Conservation (phyloP, 176 grass and related monocot species). For the Musa acuminata region DNA sequence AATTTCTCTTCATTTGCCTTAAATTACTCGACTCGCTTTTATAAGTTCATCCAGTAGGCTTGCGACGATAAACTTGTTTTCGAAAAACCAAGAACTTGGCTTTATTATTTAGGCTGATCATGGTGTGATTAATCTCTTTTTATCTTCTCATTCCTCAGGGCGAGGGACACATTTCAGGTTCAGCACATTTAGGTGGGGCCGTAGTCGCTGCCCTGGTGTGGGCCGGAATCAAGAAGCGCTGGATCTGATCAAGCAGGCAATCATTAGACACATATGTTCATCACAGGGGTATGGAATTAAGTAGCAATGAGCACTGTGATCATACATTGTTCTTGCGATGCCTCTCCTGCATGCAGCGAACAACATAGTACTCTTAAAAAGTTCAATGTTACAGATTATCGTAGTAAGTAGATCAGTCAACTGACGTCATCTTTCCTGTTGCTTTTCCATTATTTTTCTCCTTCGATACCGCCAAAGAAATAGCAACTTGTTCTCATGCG, state of each 20-base stretch:
- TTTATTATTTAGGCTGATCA: not conserved
- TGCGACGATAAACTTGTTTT: no score
- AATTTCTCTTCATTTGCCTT: not conserved
- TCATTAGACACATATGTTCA: not conserved
- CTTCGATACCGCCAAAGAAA: not conserved
- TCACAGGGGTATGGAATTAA: not conserved
- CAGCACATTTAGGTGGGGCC: constrained; percentile 65
- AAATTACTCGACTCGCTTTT: no score
- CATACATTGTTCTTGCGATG: not conserved
- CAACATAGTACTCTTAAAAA: no score
- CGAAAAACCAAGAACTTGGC: not conserved
- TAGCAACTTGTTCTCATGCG: not conserved
- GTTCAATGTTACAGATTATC: no score
- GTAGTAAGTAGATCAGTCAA: no score
- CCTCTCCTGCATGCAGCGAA: not conserved
- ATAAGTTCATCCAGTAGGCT: no score
- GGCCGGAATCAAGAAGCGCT: constrained; percentile 49
- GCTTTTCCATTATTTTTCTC: not conserved
- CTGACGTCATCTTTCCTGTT: no score
- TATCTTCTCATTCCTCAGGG: constrained; percentile 30
- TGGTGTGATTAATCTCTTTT: not conserved
- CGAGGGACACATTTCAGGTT: constrained; percentile 38
- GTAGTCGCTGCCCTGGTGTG: constrained; percentile 48
- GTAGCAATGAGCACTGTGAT: not conserved
- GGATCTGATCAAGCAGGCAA: constrained; percentile 35